Base-by-base conservation (phyloP, 805 yeast species). In the Ogataea nitratoaversa region DNA sequence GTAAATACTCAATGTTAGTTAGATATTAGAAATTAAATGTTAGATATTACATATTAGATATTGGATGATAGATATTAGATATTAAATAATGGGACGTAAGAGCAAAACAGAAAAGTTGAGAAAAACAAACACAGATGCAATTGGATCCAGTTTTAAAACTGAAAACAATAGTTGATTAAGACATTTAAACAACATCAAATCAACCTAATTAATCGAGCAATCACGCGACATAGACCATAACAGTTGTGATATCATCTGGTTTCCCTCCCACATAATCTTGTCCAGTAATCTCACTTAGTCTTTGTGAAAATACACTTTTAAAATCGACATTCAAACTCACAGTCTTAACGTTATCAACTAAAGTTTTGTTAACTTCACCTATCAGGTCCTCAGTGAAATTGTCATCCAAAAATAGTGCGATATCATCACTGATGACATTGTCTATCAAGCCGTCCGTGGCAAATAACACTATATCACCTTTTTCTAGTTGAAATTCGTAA, bases 391-490 rank as follows among this genome's bases (percentile, higher is more conserved):
- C 56, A 7, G 61, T 63, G 51, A 75, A 59, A 37, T 63, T 66
- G 51, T 86, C 90, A 33, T 71, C 73, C 42, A 90, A 70, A 48
- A 74, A 84, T 14, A 76, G 56, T 54, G 79, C 87, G 37, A 87
- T 79, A 54, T 88, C 96, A 33, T 77, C 76, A 2, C 82, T 70
- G 13, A 76, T 71, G 29, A 91, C 76, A 59, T 91, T 91, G 61
- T 91, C 99, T 22, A 86, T 80, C 36, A 91, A 83, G 23, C 99
- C 99, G 64, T 91, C 99, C 0, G 97, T 88, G 30, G 95, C 95
- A 56, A 91, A 81, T 37, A 93, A 59, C 4, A 91, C 75, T 16
- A 93, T 66, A 59, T 91, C 99, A 36, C 81, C 78, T 38, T 74
- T 74, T 53, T 79, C 57, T 31, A 91, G 66, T 47, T 84, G 74